Evolutionary conservation across 2,329 filamentous ascomycete species (phyloP).

Genomic region (Boeremia exigua): DNA sequence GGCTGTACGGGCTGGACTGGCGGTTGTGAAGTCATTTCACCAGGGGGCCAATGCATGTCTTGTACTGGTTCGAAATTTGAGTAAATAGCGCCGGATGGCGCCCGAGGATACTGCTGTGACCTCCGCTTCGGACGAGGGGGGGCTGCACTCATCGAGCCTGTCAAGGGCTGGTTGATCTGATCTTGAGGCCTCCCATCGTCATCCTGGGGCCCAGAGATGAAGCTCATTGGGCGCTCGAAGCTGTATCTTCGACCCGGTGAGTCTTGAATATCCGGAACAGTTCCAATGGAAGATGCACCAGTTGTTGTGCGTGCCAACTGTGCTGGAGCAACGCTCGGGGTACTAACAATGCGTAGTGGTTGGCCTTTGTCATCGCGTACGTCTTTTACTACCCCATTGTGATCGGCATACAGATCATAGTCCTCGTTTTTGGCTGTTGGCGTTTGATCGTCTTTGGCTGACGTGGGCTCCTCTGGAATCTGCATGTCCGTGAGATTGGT

Average conservation of each 20-base stretch:
- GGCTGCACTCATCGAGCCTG: constrained; percentile 11
- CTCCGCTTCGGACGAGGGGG: constrained; percentile 16
- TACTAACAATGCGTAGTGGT: constrained; percentile 29
- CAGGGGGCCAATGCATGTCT: constrained; percentile 12
- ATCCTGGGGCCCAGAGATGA: constrained; percentile 43
- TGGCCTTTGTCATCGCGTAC: constrained; percentile 38
- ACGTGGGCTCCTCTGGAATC: constrained; percentile 32
- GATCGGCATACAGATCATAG: constrained; percentile 47
- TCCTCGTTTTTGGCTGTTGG: constrained; percentile 31
- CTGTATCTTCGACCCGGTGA: constrained; percentile 35
- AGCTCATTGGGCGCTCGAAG: constrained; percentile 47
- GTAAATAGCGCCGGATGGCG: constrained; percentile 14
- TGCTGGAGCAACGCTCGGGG: constrained; percentile 1
- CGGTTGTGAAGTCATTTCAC: constrained; percentile 1
- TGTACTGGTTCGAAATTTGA: constrained; percentile 16
- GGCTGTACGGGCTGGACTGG: constrained; percentile 2
- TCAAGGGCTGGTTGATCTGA: constrained; percentile 39
- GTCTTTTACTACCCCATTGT: constrained; percentile 47
- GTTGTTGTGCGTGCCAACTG: constrained; percentile 13
- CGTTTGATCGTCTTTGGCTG: constrained; percentile 23
- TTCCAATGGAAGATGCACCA: constrained; percentile 6
- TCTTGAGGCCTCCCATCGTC: constrained; percentile 44
- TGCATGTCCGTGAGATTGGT: constrained; percentile 25
- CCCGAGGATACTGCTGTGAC: constrained; percentile 14
- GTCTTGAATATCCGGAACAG: constrained; percentile 21